Conservation (phyloP, 1,139 yeast genomes). For the Torulaspora pretoriensis region DNA sequence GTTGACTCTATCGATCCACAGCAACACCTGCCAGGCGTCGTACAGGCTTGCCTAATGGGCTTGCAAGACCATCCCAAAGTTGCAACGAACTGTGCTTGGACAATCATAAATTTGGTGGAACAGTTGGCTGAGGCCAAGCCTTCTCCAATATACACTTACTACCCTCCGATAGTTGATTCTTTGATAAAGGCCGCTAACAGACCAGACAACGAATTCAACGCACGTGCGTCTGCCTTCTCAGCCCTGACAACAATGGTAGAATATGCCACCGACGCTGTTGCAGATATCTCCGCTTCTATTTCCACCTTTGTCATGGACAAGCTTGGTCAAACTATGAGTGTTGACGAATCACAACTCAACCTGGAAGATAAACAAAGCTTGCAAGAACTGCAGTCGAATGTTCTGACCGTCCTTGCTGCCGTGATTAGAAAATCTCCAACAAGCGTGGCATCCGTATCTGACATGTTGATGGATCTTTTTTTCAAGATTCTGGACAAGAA, state of each 20-base stretch:
- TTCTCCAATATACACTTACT: constrained; percentile 70
- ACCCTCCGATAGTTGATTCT: constrained; percentile 62
- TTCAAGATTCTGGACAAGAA: constrained; percentile 59
- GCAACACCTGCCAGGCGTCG: constrained; percentile 60
- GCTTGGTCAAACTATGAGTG: constrained; percentile 58
- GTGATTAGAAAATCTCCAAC: constrained; percentile 78
- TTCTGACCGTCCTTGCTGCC: constrained; percentile 80
- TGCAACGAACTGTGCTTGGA: constrained; percentile 95
- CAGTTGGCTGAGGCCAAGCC: constrained; percentile 65
- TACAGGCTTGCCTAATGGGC: constrained; percentile 72
- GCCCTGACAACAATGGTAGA: constrained; percentile 80
- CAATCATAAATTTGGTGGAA: constrained; percentile 84
- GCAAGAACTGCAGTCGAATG: constrained; percentile 85
- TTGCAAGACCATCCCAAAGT: constrained; percentile 88
- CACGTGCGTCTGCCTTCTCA: constrained; percentile 96
- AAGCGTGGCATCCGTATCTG: constrained; percentile 67
- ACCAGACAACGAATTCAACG: constrained; percentile 74
- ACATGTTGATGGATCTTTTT: constrained; percentile 78
- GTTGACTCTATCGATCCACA: constrained; percentile 69
- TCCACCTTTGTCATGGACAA: constrained; percentile 72
- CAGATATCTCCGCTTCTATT: constrained; percentile 63
- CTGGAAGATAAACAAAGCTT: constrained; percentile 71
- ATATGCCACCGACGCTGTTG: constrained; percentile 66
- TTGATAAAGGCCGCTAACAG: constrained; percentile 66
- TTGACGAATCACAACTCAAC: constrained; percentile 51